Percentiles rank a stretch among this genome's conserved stretches.
Evolutionary conservation across 2,329 filamentous ascomycete species (phyloP).

Genomic region (Diaporthe sp.): DNA sequence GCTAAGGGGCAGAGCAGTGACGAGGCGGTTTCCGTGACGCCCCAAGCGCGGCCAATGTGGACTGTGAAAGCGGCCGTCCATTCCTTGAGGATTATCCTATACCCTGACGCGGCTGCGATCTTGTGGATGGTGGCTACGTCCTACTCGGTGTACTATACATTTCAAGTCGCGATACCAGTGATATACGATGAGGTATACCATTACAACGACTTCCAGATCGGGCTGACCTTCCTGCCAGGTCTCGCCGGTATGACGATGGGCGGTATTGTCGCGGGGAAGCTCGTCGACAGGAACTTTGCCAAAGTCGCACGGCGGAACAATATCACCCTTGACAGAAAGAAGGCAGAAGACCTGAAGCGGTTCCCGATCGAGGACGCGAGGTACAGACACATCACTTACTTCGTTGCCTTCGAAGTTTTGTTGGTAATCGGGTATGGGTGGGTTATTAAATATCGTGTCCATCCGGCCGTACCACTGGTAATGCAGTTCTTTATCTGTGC

Average conservation of each 20-base stretch:
- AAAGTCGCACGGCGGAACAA: neutral
- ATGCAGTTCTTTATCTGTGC: conserved; percentile 23
- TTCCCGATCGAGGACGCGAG: conserved; percentile 22
- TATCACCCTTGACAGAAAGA: neutral
- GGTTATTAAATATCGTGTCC: neutral
- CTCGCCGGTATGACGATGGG: conserved; percentile 21
- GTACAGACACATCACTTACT: neutral
- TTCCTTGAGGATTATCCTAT: conserved; percentile 62
- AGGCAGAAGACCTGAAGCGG: neutral
- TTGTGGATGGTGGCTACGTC: conserved; percentile 52
- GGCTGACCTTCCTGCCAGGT: conserved; percentile 29
- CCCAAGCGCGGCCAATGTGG: neutral
- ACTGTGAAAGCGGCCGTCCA: conserved; percentile 47
- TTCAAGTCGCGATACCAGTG: conserved; percentile 63
- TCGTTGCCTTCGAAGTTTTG: neutral
- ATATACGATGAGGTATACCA: conserved; percentile 61
- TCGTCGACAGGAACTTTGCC: conserved; percentile 23
- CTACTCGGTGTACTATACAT: conserved; percentile 65
- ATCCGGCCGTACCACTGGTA: conserved; percentile 11
- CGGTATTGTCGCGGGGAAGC: conserved; percentile 8
- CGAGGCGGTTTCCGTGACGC: conserved; percentile 44
- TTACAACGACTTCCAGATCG: conserved; percentile 52
- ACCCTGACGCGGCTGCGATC: conserved; percentile 66
- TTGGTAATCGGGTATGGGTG: conserved; percentile 24
- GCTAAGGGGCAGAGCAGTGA: conserved; percentile 60